These are phyloP conservation scores for Beauveria brongniartii DNA, from an alignment of 2,329 filamentous ascomycete genomes.

Conservation along the genomic window DNA sequence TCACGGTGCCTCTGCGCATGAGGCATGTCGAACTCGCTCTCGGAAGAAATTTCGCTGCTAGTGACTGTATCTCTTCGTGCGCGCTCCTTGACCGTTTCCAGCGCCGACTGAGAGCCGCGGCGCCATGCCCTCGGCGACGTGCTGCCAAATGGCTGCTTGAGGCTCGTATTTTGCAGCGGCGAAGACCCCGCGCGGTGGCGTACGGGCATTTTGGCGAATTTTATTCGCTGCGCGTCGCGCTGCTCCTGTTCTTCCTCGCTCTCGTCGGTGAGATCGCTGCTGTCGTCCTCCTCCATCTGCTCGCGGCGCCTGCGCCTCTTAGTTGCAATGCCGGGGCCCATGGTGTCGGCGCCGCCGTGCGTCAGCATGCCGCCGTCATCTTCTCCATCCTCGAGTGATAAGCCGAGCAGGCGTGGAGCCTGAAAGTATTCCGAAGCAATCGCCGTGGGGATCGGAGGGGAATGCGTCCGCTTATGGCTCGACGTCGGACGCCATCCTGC, in stretches of 20 bases:
- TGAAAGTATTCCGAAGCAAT: conserved; percentile 81
- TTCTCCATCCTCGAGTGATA: conserved; percentile 61
- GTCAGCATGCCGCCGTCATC: conserved; percentile 68
- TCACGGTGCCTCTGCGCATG: conserved; percentile 57
- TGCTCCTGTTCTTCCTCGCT: conserved; percentile 71
- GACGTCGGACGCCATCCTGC: conserved; percentile 72
- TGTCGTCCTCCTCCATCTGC: conserved; percentile 77
- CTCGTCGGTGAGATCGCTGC: conserved; percentile 76
- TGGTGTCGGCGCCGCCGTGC: conserved; percentile 57
- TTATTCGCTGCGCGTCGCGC: conserved; percentile 80
- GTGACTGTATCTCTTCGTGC: conserved; percentile 68
- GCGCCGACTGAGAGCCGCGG: conserved; percentile 62
- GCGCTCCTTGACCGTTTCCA: conserved; percentile 62
- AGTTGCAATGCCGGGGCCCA: conserved; percentile 58
- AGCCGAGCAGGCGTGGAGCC: conserved; percentile 52
- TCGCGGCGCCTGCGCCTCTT: conserved; percentile 60
- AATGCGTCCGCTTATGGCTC: conserved; percentile 74
- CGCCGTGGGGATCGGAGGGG: conserved; percentile 75
- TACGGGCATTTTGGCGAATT: conserved; percentile 92
- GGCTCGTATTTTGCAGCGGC: conserved; percentile 62
- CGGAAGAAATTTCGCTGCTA: conserved; percentile 75
- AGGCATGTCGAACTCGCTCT: conserved; percentile 67
- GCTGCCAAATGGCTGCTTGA: conserved; percentile 43
- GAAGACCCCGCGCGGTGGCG: conserved; percentile 81
- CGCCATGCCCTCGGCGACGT: conserved; percentile 43